phyloP scores from a whole-genome alignment of 148 eudicot species.

The Talinum fruticosum region DNA sequence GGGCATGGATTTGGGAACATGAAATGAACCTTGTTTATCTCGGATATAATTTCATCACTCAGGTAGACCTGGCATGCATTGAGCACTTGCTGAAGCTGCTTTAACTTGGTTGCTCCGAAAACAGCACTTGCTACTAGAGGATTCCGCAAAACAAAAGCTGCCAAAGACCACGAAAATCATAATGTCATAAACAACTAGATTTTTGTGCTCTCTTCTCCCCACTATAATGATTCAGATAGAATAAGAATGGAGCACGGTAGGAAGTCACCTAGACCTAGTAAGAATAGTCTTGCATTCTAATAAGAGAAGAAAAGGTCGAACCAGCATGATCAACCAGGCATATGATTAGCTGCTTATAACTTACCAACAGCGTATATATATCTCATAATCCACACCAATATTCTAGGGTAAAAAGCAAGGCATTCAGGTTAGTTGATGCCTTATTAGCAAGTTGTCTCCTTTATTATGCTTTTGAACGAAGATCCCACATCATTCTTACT shows the following conservation, averaged over 20 bases:
- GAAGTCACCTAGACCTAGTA: neutral
- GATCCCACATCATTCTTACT: neutral
- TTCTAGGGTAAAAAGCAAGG: too few species aligned
- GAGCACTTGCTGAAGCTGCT: slow-evolving; percentile 74
- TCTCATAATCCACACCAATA: too few species aligned
- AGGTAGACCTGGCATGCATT: slow-evolving; percentile 55
- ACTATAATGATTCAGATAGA: neutral
- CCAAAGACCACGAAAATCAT: slow-evolving; percentile 2
- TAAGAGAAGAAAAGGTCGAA: too few species aligned
- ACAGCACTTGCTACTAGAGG: slow-evolving; percentile 81
- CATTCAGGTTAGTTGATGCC: too few species aligned
- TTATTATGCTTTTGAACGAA: too few species aligned
- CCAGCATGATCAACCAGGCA: too few species aligned
- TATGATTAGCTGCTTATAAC: too few species aligned
- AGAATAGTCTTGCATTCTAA: too few species aligned
- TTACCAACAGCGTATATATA: too few species aligned
- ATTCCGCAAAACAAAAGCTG: slow-evolving; percentile 81
- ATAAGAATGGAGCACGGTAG: neutral
- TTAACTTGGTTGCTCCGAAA: slow-evolving; percentile 77
- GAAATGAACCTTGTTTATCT: slow-evolving; percentile 64
- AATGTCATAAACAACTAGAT: neutral
- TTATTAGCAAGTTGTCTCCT: too few species aligned
- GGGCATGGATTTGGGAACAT: slow-evolving; percentile 74
- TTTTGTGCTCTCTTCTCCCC: neutral
- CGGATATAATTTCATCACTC: slow-evolving; percentile 45